These are phyloP conservation scores for Nephelium lappaceum DNA, from an alignment of 345 rosid species.

Conservation along the genomic window DNA sequence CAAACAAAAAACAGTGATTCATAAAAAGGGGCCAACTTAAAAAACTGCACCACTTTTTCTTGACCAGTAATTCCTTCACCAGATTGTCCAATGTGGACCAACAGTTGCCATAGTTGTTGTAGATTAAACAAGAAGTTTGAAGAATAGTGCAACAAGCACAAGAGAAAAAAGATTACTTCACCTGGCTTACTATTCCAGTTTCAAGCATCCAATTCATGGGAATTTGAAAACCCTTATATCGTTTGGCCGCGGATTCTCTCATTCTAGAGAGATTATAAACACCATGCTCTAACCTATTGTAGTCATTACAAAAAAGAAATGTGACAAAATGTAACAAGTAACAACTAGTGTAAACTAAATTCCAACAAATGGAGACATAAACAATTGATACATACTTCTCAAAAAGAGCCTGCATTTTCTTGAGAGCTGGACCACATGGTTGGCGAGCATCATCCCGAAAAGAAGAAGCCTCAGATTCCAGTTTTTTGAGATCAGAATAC, in stretches of 20 bases:
- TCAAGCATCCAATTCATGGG: slow-evolving; percentile 97
- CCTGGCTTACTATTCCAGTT: slow-evolving; percentile 88
- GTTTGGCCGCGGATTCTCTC: slow-evolving; percentile 80
- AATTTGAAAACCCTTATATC: slow-evolving; percentile 71
- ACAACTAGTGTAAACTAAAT: neutral
- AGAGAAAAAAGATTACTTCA: slow-evolving; percentile 22
- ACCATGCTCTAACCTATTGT: slow-evolving; percentile 82
- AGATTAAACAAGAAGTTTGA: neutral
- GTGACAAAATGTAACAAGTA: neutral
- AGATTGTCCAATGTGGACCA: too few relatives aligned
- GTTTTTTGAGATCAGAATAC: slow-evolving; percentile 83
- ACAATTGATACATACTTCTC: slow-evolving; percentile 61
- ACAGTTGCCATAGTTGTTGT: neutral
- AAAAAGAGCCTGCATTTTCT: slow-evolving; percentile 89
- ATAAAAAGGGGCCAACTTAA: slow-evolving; percentile 21
- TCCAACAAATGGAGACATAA: neutral
- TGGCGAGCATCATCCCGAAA: slow-evolving; percentile 69
- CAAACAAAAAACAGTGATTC: slow-evolving; percentile 11
- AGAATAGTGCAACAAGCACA: neutral
- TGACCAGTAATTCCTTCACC: neutral
- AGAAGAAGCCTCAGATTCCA: slow-evolving; percentile 77
- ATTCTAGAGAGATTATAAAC: slow-evolving; percentile 85
- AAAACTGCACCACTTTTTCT: neutral
- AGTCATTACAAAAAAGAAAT: neutral
- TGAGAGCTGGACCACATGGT: slow-evolving; percentile 67